phyloP scores from a whole-genome alignment of 305 asterid species.

The Rubia balearica region DNA sequence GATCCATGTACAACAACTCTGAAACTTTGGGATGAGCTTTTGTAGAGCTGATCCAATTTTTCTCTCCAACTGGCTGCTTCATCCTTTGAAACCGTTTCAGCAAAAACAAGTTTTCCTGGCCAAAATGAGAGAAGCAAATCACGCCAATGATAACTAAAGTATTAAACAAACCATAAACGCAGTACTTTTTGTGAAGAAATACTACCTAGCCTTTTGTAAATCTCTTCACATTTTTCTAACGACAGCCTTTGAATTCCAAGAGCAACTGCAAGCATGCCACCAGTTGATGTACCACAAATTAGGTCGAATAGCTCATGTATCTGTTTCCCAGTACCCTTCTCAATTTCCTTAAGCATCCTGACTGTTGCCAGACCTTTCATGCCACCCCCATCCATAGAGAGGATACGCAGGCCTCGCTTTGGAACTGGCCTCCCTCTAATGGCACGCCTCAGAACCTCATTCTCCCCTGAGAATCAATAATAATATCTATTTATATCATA shows the following conservation, averaged over 20 bases:
- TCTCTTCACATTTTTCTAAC: constrained; percentile 92
- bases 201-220: constrained; percentile 94
- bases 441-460: constrained; percentile 91
- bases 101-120: constrained; percentile 92
- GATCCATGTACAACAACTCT: constrained; percentile 99
- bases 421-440: constrained; percentile 78
- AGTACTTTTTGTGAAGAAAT: constrained; percentile 21
- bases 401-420: constrained; percentile 87
- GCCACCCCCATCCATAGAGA: constrained; percentile 99
- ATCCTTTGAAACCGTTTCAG: constrained; percentile 96
- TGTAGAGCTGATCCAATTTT: constrained; percentile 96
- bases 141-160: constrained; percentile 11
- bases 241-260: constrained; percentile 92
- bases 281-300: constrained; percentile 99
- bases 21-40: constrained; percentile 95
- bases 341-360: constrained; percentile 84
- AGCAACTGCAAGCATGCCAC: constrained; percentile 99
- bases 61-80: constrained; percentile 99
- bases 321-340: constrained; percentile 90
- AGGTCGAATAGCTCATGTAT: constrained; percentile 97
- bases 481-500: constrained; percentile 17
- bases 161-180: constrained; percentile 10
- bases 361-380: constrained; percentile 99
- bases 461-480: constrained; percentile 63
- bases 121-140: constrained; percentile 19